Conservation (phyloP, 257 asterid species). For the Sherardia arvensis region DNA sequence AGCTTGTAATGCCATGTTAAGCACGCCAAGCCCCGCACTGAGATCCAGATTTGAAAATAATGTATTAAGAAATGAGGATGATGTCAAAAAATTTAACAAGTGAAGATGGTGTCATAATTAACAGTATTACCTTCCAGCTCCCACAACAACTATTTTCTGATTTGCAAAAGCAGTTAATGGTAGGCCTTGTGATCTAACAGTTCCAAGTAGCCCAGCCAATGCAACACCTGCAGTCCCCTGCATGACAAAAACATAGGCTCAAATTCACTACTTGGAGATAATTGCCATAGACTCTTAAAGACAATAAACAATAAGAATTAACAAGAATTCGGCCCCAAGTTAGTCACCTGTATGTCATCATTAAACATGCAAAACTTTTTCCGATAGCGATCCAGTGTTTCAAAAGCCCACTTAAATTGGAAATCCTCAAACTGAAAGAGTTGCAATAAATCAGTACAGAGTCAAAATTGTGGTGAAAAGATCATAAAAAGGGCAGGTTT, state of each 20-base stretch:
- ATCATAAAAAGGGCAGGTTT: constrained; percentile 10
- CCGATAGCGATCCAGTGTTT: constrained; percentile 90
- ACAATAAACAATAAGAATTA: not conserved
- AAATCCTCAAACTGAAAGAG: constrained; percentile 90
- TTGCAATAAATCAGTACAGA: constrained; percentile 20
- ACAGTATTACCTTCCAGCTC: constrained; percentile 93
- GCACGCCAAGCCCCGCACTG: constrained; percentile 99
- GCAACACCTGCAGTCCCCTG: constrained; percentile 99
- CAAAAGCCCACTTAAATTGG: constrained; percentile 99
- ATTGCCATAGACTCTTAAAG: constrained; percentile 6
- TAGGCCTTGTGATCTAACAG: constrained; percentile 91
- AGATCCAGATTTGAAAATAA: constrained; percentile 19
- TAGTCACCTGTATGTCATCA: constrained; percentile 90
- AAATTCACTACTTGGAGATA: constrained; percentile 10
- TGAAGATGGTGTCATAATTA: constrained; percentile 5
- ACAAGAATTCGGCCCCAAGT: constrained; percentile 7
- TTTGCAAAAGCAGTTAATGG: constrained; percentile 90
- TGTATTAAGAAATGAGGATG: not conserved
- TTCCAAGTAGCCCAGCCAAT: constrained; percentile 92
- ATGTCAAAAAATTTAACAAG: constrained; percentile 1
- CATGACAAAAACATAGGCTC: constrained; percentile 21
- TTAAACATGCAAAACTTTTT: constrained; percentile 98
- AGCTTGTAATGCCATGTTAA: constrained; percentile 93
- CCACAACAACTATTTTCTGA: constrained; percentile 95
- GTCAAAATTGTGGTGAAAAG: constrained; percentile 12